Percentiles rank a stretch among this genome's conserved stretches.
Evolutionary conservation across 2,329 filamentous ascomycete genomes (phyloP).

Genomic region (Trichoderma sp.): DNA sequence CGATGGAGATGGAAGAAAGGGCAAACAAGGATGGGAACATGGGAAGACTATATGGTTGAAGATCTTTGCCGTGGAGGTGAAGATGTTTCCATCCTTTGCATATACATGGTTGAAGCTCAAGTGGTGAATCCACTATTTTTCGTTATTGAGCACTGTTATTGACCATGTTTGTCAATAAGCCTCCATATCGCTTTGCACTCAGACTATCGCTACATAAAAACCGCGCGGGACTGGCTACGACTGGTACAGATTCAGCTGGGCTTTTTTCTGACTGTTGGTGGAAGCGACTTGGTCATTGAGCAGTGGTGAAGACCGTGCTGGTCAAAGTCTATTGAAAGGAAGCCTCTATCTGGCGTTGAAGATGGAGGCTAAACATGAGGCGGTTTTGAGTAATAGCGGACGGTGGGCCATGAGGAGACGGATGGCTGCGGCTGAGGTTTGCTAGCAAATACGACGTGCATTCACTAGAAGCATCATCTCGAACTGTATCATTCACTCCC

Average conservation of each 20-base stretch:
- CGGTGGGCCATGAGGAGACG: neutral
- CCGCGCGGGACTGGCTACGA: neutral
- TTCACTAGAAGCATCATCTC: neutral
- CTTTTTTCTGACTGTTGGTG: neutral
- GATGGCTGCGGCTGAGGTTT: neutral
- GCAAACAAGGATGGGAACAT: neutral
- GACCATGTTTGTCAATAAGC: conserved; percentile 23
- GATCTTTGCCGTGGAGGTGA: neutral
- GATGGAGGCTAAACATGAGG: neutral
- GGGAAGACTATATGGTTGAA: conserved; percentile 11
- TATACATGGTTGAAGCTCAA: conserved; percentile 2
- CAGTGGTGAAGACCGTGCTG: neutral
- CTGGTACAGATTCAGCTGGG: neutral
- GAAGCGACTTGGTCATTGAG: neutral
- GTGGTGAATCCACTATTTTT: neutral
- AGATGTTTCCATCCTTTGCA: neutral
- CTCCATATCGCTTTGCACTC: neutral
- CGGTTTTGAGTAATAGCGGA: neutral
- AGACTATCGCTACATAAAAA: neutral
- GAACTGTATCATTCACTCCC: neutral
- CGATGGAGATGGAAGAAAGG: neutral
- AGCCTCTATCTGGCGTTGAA: neutral
- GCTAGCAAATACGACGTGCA: too few species aligned
- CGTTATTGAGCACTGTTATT: conserved; percentile 24
- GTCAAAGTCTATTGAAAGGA: neutral